Evolutionary conservation across 345 rosid genomes (phyloP).

Genomic region (Linum tenue): DNA sequence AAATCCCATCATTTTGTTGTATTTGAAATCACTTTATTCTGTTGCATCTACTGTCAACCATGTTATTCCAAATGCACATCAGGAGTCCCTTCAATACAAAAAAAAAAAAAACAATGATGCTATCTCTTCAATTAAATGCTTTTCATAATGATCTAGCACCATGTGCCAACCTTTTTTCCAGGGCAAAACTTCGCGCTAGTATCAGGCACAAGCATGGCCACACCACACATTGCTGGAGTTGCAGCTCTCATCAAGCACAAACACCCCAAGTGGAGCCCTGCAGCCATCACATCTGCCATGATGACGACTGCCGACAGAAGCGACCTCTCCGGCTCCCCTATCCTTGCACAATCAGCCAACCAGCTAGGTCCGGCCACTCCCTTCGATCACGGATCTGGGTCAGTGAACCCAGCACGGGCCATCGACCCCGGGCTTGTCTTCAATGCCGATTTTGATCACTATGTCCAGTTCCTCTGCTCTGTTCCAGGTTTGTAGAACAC

Average conservation of each 20-base stretch:
- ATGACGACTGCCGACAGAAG: conserved; percentile 35
- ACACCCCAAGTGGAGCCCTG: conserved; percentile 43
- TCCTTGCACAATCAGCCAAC: conserved; percentile 30
- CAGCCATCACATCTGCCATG: conserved; percentile 39
- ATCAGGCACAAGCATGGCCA: conserved; percentile 43
- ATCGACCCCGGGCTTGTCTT: conserved; percentile 40
- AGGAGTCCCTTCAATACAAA: too few relatives aligned
- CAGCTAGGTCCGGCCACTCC: conserved; percentile 30
- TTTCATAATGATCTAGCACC: too few relatives aligned
- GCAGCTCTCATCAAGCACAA: conserved; percentile 43
- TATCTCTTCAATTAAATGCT: too few relatives aligned
- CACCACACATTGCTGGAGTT: conserved; percentile 41
- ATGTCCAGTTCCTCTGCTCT: conserved; percentile 34
- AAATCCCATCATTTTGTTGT: too few relatives aligned
- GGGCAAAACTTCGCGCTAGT: conserved; percentile 38
- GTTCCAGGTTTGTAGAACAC: conserved; percentile 35
- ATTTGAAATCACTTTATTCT: too few relatives aligned
- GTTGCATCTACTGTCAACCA: too few relatives aligned
- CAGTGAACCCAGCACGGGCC: conserved; percentile 30
- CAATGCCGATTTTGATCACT: conserved; percentile 25
- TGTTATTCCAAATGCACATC: too few relatives aligned
- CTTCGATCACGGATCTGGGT: conserved; percentile 38
- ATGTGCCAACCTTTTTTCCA: conserved; percentile 10
- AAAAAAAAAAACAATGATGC: too few relatives aligned
- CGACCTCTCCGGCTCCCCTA: conserved; percentile 28